These are phyloP conservation scores for Termitomyces sp. DNA, from an alignment of 768 basidiomycete genomes.

Conservation along the genomic window DNA sequence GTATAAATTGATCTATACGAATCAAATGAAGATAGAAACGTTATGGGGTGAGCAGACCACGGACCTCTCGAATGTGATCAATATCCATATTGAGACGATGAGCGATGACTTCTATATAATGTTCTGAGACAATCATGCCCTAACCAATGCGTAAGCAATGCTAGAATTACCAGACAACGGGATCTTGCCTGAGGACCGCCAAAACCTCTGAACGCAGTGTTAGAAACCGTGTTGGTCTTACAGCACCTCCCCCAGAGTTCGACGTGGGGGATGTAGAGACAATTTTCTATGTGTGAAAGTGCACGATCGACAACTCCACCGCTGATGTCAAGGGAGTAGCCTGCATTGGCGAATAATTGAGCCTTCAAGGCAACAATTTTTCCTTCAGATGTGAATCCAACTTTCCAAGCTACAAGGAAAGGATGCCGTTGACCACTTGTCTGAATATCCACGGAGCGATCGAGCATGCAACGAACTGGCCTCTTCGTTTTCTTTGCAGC, in stretches of 20 bases:
- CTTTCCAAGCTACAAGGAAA: slow-evolving; percentile 12
- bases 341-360: slow-evolving; percentile 10
- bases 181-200: slow-evolving; percentile 10
- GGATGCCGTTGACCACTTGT: slow-evolving; percentile 13
- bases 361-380: slow-evolving; percentile 10
- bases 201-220: slow-evolving; percentile 13
- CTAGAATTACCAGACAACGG: neutral
- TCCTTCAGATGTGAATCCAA: slow-evolving; percentile 10
- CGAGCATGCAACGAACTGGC: slow-evolving; percentile 14
- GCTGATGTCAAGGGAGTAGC: slow-evolving; percentile 12
- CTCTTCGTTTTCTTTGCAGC: slow-evolving; percentile 13
- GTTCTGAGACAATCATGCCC: slow-evolving; percentile 12
- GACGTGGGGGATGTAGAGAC: slow-evolving; percentile 13
- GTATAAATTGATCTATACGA: slow-evolving; percentile 9
- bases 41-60: neutral
- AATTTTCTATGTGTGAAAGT: slow-evolving; percentile 11
- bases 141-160: neutral
- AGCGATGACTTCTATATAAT: slow-evolving; percentile 10
- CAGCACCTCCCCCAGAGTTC: slow-evolving; percentile 9
- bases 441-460: slow-evolving; percentile 12
- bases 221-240: slow-evolving; percentile 13
- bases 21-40: neutral
- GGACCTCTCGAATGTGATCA: slow-evolving; percentile 11
- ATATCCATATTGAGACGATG: slow-evolving; percentile 10
- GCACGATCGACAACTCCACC: slow-evolving; percentile 14